Evolutionary conservation across 345 rosid species (phyloP).

Genomic region (Gossypium rotundifolium): DNA sequence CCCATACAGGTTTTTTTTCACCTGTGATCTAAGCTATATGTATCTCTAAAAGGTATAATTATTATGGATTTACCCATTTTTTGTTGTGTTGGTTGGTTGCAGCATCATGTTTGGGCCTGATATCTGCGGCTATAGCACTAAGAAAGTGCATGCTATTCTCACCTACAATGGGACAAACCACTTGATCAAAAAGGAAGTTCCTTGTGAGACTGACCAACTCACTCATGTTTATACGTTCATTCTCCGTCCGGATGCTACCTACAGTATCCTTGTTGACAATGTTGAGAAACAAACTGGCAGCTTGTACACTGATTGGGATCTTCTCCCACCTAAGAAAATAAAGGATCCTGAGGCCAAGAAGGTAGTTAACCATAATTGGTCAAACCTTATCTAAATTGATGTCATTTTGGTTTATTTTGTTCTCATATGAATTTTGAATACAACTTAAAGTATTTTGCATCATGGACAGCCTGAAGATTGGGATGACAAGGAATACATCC

Average conservation of each 20-base stretch:
- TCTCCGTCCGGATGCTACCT: constrained; percentile 90
- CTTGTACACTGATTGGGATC: constrained; percentile 86
- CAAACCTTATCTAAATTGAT: background rate
- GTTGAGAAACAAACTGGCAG: constrained; percentile 94
- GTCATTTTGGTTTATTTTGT: background rate
- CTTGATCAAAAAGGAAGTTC: constrained; percentile 93
- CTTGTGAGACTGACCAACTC: constrained; percentile 98
- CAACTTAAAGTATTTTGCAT: background rate
- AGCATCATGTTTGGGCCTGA: constrained; percentile 99
- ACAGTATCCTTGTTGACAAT: constrained; percentile 85
- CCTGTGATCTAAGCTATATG: background rate
- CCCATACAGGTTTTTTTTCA: constrained; percentile 59
- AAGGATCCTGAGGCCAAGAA: constrained; percentile 94
- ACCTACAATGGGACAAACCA: constrained; percentile 73
- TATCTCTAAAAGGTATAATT: background rate
- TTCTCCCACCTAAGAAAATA: constrained; percentile 81
- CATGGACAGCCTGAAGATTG: constrained; percentile 88
- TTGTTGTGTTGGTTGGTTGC: constrained; percentile 22
- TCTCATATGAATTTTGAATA: background rate
- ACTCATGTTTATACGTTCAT: constrained; percentile 87
- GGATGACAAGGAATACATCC: constrained; percentile 84
- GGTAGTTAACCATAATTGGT: constrained; percentile 23
- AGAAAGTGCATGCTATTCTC: constrained; percentile 99
- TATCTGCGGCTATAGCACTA: constrained; percentile 94
- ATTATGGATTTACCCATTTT: background rate